Evolutionary conservation across 1,284 basidiomycete genomes (phyloP), one percentile per base, ranked within the genome.

Genomic region (Papiliotrema flavescens): DNA sequence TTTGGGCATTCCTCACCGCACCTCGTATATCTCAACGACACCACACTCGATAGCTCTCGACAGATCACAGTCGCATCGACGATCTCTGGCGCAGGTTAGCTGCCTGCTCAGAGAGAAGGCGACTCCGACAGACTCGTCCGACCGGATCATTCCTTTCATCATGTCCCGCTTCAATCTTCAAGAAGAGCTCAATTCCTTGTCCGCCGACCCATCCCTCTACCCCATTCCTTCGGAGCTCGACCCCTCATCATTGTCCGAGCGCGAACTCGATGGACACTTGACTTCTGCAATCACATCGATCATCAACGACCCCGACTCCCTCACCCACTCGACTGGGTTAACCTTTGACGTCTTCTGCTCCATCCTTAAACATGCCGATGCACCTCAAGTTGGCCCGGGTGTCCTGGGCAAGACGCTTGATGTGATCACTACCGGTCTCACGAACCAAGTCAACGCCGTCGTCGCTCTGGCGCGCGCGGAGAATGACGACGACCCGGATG

Each of bases 311-410:
- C 85, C 87, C 19, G 85, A 88, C 24, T 76, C 82, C 2, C 85
- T 95, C 51, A 73, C 79, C 0, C 82, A 88, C 37, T 66, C 68
- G 3, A 51, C 64, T 13, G 75, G 79, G 1, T 79, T 84, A 20
- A 82, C 86, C 9, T 89, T 92, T 60, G 89, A 91, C 65, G 82
- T 87, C 20, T 89, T 88, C 64, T 81, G 88, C 51, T 87, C 84
- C 59, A 78, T 93, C 8, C 80, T 93, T 64, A 84, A 34, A 57
- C 68, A 69, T 59, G 66, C 66, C 45, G 71, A 73, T 49, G 59
- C 66, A 36, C 60, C 71, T 11, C 56, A 59, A 5, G 60, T 74
- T 36, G 58, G 56, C 28, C 67, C 58, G n/a, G 51, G 57, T 2
- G 62, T 71, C n/a, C 56, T 75, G 26, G 65, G 64, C 45, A 74